phyloP scores from a whole-genome alignment of 2,329 filamentous ascomycete genomes.

The Rhynchosporium agropyri region DNA sequence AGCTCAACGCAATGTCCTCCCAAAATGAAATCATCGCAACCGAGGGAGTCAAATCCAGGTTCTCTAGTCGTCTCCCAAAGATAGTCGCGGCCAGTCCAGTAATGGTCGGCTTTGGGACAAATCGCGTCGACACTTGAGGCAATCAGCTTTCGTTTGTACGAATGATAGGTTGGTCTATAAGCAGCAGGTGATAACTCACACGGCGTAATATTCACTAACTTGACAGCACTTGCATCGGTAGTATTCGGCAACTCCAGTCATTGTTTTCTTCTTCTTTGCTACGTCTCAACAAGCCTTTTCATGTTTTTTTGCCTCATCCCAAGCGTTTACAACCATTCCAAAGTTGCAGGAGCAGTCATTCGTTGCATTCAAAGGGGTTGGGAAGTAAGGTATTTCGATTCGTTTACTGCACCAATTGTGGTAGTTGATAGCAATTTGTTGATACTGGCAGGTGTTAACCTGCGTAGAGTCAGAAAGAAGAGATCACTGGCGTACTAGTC shows the following conservation, averaged over 20 bases:
- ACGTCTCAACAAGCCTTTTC: background rate
- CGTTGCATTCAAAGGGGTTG: background rate
- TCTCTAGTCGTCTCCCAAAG: background rate
- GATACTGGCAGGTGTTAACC: background rate
- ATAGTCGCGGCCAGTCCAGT: background rate
- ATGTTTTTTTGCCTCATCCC: background rate
- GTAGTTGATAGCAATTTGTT: constrained; percentile 4
- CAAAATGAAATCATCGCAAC: background rate
- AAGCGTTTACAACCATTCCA: background rate
- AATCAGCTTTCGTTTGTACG: background rate
- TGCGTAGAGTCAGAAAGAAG: background rate
- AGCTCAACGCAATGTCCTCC: background rate
- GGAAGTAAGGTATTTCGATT: background rate
- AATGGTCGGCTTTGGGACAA: background rate
- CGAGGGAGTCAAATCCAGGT: background rate
- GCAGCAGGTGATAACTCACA: background rate
- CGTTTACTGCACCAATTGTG: background rate
- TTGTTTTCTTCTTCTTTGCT: background rate
- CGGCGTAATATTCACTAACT: background rate
- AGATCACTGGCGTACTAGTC: background rate
- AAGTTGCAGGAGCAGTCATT: constrained; percentile 3
- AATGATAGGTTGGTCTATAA: background rate
- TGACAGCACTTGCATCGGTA: background rate
- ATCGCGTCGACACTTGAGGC: background rate
- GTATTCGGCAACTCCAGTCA: background rate